Conservation (phyloP, 495 filamentous ascomycete species). For the Niebla homalea region DNA sequence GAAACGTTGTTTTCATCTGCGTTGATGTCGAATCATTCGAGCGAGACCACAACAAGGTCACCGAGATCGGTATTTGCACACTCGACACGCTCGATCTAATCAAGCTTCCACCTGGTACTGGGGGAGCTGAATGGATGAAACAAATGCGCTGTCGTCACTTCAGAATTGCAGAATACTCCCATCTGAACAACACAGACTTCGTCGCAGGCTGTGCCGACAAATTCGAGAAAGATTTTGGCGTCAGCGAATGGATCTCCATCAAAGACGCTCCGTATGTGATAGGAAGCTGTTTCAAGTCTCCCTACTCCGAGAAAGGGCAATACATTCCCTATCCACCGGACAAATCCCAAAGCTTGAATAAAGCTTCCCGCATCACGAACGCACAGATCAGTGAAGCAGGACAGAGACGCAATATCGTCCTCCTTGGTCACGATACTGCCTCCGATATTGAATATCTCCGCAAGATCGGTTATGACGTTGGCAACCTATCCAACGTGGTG, state of each 20-base stretch:
- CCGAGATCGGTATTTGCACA: conserved; percentile 74
- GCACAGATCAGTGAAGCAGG: neutral
- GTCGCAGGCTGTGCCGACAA: conserved; percentile 54
- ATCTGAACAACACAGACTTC: conserved; percentile 49
- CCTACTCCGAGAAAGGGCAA: conserved; percentile 27
- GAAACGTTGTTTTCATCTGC: conserved; percentile 56
- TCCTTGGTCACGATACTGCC: conserved; percentile 64
- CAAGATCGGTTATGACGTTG: conserved; percentile 44
- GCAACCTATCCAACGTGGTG: conserved; percentile 35
- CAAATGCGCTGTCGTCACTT: conserved; percentile 61
- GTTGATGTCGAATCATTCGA: conserved; percentile 80
- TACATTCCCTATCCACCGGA: conserved; percentile 8
- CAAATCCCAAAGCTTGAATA: neutral
- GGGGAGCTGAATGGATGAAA: conserved; percentile 48
- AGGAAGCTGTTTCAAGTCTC: conserved; percentile 35
- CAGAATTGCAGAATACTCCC: conserved; percentile 52
- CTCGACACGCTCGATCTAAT: conserved; percentile 57
- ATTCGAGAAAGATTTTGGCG: conserved; percentile 59
- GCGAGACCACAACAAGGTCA: conserved; percentile 43
- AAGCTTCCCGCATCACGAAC: neutral
- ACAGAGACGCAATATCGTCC: conserved; percentile 45
- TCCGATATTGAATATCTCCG: conserved; percentile 55
- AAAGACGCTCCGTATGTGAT: conserved; percentile 28
- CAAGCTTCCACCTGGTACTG: conserved; percentile 41
- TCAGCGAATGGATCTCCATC: conserved; percentile 32